Conservation (phyloP, 2,329 filamentous ascomycete species). For the Hypoxylon sp. region DNA sequence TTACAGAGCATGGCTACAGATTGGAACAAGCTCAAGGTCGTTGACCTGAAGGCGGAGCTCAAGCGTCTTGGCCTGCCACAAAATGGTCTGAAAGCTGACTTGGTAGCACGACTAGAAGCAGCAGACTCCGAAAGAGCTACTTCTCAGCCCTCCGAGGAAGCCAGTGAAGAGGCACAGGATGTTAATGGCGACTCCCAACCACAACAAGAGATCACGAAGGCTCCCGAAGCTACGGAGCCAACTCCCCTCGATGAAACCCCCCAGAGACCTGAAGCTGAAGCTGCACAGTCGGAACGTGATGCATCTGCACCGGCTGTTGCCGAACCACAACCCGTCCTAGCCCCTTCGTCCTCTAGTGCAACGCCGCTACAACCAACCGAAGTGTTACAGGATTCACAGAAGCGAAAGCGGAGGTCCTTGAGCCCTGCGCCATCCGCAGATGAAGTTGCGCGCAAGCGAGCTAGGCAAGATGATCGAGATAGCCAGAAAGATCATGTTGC, state of each 20-base stretch:
- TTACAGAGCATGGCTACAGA: slow-evolving; percentile 62
- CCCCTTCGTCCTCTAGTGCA: slow-evolving; percentile 34
- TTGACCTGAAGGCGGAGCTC: slow-evolving; percentile 81
- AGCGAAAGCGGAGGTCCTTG: slow-evolving; percentile 76
- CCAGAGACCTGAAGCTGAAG: slow-evolving; percentile 27
- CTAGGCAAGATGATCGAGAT: slow-evolving; percentile 60
- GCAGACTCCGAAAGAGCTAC: slow-evolving; percentile 50
- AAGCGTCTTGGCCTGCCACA: slow-evolving; percentile 79
- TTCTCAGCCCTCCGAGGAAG: slow-evolving; percentile 34
- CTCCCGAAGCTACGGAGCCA: slow-evolving; percentile 25
- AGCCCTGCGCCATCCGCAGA: slow-evolving; percentile 71
- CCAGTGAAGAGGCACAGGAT: slow-evolving; percentile 37
- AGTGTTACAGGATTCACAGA: slow-evolving; percentile 68
- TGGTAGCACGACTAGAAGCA: slow-evolving; percentile 74
- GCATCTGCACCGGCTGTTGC: slow-evolving; percentile 44
- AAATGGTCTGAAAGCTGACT: slow-evolving; percentile 79
- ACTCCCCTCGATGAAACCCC: slow-evolving; percentile 20
- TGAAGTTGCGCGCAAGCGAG: slow-evolving; percentile 69
- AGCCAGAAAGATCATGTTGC: slow-evolving; percentile 35
- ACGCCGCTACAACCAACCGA: slow-evolving; percentile 49
- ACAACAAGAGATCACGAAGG: slow-evolving; percentile 34
- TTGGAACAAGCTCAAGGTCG: slow-evolving; percentile 76
- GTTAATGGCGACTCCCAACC: slow-evolving; percentile 40
- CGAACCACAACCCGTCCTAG: slow-evolving; percentile 31
- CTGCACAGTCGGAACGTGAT: slow-evolving; percentile 45